A percentile compares a stretch with the other conserved stretches of the same genome.
Evolutionary conservation across 257 asterid genomes (phyloP).

Genomic region (Asclepias syriaca): DNA sequence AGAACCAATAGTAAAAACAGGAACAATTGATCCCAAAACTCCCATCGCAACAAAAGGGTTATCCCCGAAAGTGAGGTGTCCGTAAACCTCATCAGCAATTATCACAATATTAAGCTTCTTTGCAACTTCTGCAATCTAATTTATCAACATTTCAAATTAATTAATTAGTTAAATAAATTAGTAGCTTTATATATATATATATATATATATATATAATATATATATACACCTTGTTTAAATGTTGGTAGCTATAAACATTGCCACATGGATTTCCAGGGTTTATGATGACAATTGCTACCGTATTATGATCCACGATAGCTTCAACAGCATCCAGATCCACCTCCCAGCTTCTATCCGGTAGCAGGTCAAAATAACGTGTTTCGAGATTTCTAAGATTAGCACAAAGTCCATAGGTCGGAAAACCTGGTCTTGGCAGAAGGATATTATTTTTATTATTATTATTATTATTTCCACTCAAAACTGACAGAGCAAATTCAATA

Average conservation of each 20-base stretch:
- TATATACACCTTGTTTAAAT: constrained; percentile 55
- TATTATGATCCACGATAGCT: constrained; percentile 69
- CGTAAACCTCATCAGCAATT: constrained; percentile 85
- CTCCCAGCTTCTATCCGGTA: constrained; percentile 63
- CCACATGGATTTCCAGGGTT: constrained; percentile 98
- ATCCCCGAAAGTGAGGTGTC: constrained; percentile 69
- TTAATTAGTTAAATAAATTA: not conserved
- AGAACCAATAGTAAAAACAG: constrained; percentile 76
- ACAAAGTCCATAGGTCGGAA: constrained; percentile 68
- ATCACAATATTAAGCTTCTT: constrained; percentile 53
- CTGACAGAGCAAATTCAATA: constrained; percentile 57
- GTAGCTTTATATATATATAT: not conserved
- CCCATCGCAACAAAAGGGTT: constrained; percentile 88
- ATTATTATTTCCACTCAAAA: constrained; percentile 55
- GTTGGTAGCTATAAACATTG: constrained; percentile 56
- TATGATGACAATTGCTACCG: constrained; percentile 65
- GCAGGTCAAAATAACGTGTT: constrained; percentile 56
- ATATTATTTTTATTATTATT: constrained; percentile 65
- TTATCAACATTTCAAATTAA: not conserved
- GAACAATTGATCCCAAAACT: constrained; percentile 57
- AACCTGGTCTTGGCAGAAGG: constrained; percentile 80
- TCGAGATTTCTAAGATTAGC: constrained; percentile 62
- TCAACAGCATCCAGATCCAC: constrained; percentile 61
- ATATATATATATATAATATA: not conserved
- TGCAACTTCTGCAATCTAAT: constrained; percentile 73